A percentile compares a stretch with the other conserved stretches of the same genome.
These are phyloP conservation scores for Dendrocalamus sinicus DNA, from an alignment of 176 grass and related monocot species.

Conservation along the genomic window DNA sequence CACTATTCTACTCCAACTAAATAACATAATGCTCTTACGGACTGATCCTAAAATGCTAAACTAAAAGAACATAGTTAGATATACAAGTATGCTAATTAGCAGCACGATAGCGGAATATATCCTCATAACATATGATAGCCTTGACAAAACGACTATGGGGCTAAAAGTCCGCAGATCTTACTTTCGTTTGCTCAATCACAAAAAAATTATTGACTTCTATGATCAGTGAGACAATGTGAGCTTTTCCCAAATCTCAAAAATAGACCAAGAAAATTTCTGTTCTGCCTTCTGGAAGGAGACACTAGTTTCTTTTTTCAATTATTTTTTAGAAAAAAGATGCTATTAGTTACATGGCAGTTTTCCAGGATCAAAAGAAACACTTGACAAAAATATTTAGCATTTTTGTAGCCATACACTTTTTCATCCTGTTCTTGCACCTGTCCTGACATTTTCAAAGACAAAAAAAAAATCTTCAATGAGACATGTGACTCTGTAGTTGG, in stretches of 20 bases:
- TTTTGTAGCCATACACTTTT: not conserved
- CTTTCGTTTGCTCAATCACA: not conserved
- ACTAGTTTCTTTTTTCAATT: not conserved
- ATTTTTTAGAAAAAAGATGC: not conserved
- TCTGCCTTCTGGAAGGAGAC: not conserved
- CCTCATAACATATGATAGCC: constrained; percentile 4
- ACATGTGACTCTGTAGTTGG: not conserved
- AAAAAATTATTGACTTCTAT: not conserved
- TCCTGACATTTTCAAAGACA: not conserved
- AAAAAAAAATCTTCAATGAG: not conserved
- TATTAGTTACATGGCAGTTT: not conserved
- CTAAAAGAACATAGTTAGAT: constrained; percentile 22
- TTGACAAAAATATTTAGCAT: not conserved
- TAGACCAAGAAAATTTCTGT: not conserved
- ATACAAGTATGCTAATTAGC: constrained; percentile 4
- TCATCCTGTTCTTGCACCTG: constrained; percentile 19
- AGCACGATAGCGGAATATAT: not conserved
- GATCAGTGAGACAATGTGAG: not conserved
- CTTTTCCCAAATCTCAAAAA: not conserved
- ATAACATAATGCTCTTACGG: not conserved
- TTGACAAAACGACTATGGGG: not conserved
- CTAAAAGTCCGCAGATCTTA: not conserved
- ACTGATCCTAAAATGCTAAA: constrained; percentile 16
- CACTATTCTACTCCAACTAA: constrained; percentile 17
- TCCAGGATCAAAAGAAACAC: constrained; percentile 6